A percentile compares a stretch with the other conserved stretches of the same genome.
phyloP scores from a whole-genome alignment of 106 monocot species.

The Platanthera guangdongensis region DNA sequence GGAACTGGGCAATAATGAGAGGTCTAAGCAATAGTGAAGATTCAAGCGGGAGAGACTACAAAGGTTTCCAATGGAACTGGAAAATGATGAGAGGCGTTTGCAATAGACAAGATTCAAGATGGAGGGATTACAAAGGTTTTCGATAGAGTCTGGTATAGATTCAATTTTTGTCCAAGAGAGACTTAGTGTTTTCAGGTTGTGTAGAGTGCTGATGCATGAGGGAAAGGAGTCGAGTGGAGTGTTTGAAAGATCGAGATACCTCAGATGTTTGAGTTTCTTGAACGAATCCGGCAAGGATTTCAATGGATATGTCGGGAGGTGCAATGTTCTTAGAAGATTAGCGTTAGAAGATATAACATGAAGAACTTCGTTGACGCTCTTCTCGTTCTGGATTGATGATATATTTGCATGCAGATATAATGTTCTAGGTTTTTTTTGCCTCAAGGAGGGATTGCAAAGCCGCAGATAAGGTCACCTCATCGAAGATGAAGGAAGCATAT shows the following conservation, averaged over 20 bases:
- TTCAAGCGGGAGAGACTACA: background rate
- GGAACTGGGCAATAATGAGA: background rate
- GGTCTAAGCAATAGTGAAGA: background rate
- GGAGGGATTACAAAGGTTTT: background rate
- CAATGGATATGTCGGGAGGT: too few relatives aligned
- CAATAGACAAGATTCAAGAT: background rate
- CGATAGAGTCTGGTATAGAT: background rate
- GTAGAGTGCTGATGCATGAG: background rate
- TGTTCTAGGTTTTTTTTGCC: constrained; percentile 5
- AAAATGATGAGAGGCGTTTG: background rate
- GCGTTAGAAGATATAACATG: background rate
- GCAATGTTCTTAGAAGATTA: too few relatives aligned
- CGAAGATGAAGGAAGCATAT: background rate
- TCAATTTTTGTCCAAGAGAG: background rate
- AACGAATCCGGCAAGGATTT: background rate
- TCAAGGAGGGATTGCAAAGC: background rate
- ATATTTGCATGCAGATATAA: background rate
- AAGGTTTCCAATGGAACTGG: background rate
- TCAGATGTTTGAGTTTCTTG: constrained; percentile 2
- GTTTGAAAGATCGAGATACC: constrained; percentile 8
- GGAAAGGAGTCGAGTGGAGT: background rate
- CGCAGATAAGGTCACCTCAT: background rate
- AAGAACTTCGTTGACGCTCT: background rate
- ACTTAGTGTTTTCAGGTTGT: background rate
- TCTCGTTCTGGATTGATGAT: background rate